Evolutionary conservation across 1,284 basidiomycete species (phyloP).

Genomic region (Puccinia horiana): DNA sequence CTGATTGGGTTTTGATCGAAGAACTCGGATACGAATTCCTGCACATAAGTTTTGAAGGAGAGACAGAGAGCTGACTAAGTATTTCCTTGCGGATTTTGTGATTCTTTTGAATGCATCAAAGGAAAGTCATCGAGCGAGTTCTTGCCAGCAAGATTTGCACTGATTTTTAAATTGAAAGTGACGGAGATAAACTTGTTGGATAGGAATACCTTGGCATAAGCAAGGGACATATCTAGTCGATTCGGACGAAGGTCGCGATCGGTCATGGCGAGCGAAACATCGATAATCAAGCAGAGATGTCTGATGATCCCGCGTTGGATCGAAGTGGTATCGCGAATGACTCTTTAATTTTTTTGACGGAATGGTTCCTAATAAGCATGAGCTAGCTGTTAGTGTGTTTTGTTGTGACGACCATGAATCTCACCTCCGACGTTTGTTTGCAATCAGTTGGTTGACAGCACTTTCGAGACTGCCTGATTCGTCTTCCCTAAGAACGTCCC

Average conservation of each 20-base stretch:
- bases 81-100: background rate
- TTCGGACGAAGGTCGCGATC: slow-evolving; percentile 95
- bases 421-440: slow-evolving; percentile 78
- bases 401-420: slow-evolving; percentile 51
- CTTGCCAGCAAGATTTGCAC: too few relatives aligned
- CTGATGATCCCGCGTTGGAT: slow-evolving; percentile 94
- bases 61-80: background rate
- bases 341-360: slow-evolving; percentile 23
- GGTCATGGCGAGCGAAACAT: slow-evolving; percentile 86
- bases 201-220: slow-evolving; percentile 68
- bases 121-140: background rate
- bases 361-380: background rate
- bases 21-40: slow-evolving; percentile 89
- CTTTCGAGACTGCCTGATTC: slow-evolving; percentile 85
- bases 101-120: background rate
- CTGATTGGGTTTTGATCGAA: slow-evolving; percentile 99
- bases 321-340: slow-evolving; percentile 74
- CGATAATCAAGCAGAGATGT: slow-evolving; percentile 85
- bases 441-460: slow-evolving; percentile 84
- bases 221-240: slow-evolving; percentile 81
- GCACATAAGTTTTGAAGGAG: background rate
- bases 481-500: slow-evolving; percentile 96
- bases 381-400: too few relatives aligned
- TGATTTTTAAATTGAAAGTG: background rate
- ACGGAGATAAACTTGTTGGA: background rate